A percentile compares a stretch with the other conserved stretches of the same genome.
phyloP scores from a whole-genome alignment of 495 filamentous ascomycete species.

The Aspergillus sparsus region DNA sequence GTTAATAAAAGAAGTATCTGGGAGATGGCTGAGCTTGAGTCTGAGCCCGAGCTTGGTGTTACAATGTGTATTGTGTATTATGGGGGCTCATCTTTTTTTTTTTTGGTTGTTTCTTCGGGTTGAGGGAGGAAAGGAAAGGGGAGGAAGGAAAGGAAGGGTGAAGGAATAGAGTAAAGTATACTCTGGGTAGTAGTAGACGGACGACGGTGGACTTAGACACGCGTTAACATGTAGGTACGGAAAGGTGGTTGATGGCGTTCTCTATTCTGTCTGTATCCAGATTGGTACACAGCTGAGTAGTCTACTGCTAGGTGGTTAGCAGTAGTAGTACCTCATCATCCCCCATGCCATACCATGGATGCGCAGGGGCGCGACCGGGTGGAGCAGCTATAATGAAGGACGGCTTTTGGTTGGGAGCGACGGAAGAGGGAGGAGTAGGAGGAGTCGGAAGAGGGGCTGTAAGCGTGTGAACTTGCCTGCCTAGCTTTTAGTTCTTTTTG shows the following conservation, averaged over 20 bases:
- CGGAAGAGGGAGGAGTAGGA: not conserved
- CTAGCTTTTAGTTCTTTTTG: not conserved
- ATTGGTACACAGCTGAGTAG: conserved; percentile 8
- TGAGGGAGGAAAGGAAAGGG: conserved; percentile 13
- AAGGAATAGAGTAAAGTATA: not conserved
- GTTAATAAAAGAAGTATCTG: conserved; percentile 6
- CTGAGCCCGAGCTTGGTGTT: not conserved
- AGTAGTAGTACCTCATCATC: conserved; percentile 18
- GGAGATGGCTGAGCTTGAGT: conserved; percentile 2
- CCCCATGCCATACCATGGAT: conserved; percentile 23
- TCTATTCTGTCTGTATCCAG: not conserved
- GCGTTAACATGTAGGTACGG: not conserved
- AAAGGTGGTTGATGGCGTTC: not conserved
- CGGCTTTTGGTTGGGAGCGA: conserved; percentile 17
- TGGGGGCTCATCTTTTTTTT: too few species aligned
- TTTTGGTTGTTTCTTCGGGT: not conserved
- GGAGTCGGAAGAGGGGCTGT: conserved; percentile 19
- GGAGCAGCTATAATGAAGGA: conserved; percentile 17
- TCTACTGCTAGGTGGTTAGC: not conserved
- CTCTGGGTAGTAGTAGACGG: not conserved
- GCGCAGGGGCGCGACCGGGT: conserved; percentile 23
- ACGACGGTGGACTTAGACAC: too few species aligned
- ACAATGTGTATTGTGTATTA: not conserved
- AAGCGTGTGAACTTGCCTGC: conserved; percentile 4
- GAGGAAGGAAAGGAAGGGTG: not conserved